phyloP scores from a whole-genome alignment of 768 basidiomycete species.

The Suillus variegatus region DNA sequence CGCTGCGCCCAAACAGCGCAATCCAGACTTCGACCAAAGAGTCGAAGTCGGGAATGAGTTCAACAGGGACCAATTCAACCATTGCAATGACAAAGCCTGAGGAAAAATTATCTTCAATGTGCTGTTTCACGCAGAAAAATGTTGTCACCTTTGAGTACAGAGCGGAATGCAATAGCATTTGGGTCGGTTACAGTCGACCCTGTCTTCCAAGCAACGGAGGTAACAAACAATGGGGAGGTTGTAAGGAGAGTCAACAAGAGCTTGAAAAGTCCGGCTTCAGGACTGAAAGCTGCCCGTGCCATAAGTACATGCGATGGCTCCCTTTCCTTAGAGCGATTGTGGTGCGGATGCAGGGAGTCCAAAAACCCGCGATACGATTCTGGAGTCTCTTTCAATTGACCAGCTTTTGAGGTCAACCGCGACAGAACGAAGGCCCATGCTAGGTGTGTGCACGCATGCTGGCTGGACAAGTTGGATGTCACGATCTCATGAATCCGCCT shows the following conservation, averaged over 20 bases:
- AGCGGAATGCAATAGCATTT: constrained; percentile 78
- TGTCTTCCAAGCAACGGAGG: constrained; percentile 65
- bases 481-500: constrained; percentile 70
- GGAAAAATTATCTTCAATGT: constrained; percentile 10
- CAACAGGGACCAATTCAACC: constrained; percentile 72
- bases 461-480: constrained; percentile 55
- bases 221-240: constrained; percentile 74
- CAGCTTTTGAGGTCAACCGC: constrained; percentile 49
- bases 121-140: background rate
- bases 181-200: constrained; percentile 72
- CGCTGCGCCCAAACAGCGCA: constrained; percentile 74
- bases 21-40: constrained; percentile 76
- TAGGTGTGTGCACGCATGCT: constrained; percentile 71
- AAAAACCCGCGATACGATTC: constrained; percentile 57
- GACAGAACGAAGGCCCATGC: constrained; percentile 87
- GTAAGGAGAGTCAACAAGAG: constrained; percentile 61
- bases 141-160: constrained; percentile 77
- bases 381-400: constrained; percentile 53
- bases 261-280: constrained; percentile 60
- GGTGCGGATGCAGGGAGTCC: constrained; percentile 47
- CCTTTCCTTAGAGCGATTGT: constrained; percentile 51
- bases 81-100: constrained; percentile 76
- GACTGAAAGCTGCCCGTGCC: constrained; percentile 55
- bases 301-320: constrained; percentile 60
- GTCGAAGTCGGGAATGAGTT: constrained; percentile 76